Conservation (phyloP, 2,329 filamentous ascomycete species). For the Aspergillus intermedius region DNA sequence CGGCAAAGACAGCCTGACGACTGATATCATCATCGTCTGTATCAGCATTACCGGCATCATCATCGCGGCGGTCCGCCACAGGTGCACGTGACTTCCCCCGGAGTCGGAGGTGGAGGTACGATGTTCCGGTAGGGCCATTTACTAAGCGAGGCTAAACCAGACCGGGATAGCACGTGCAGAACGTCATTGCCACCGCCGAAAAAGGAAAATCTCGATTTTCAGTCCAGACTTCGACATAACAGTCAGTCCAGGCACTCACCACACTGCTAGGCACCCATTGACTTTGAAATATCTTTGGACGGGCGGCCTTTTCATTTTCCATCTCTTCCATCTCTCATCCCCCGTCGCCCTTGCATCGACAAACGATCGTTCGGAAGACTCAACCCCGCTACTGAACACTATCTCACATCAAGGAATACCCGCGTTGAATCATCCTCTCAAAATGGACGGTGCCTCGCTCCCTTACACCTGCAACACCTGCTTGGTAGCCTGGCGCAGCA, state of each 20-base stretch:
- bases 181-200: slow-evolving; percentile 15
- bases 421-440: neutral
- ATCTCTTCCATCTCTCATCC: neutral
- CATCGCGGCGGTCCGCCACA: neutral
- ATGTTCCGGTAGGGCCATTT: neutral
- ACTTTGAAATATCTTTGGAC: neutral
- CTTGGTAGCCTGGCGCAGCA: slow-evolving; percentile 90
- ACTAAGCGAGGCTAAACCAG: neutral
- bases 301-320: neutral
- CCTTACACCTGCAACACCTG: slow-evolving; percentile 98
- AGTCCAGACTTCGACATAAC: neutral
- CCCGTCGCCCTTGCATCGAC: neutral
- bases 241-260: neutral
- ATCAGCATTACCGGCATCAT: neutral
- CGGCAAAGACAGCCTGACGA: neutral
- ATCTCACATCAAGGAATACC: neutral
- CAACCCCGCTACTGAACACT: neutral
- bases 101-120: neutral
- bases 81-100: slow-evolving; percentile 11
- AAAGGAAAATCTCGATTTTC: slow-evolving; percentile 14
- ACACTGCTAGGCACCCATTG: too few relatives aligned
- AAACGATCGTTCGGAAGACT: neutral
- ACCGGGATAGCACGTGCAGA: neutral
- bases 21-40: slow-evolving; percentile 17
- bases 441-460: slow-evolving; percentile 49